Base-by-base conservation (phyloP, 257 asterid genomes). In the Fraxinus excelsior region DNA sequence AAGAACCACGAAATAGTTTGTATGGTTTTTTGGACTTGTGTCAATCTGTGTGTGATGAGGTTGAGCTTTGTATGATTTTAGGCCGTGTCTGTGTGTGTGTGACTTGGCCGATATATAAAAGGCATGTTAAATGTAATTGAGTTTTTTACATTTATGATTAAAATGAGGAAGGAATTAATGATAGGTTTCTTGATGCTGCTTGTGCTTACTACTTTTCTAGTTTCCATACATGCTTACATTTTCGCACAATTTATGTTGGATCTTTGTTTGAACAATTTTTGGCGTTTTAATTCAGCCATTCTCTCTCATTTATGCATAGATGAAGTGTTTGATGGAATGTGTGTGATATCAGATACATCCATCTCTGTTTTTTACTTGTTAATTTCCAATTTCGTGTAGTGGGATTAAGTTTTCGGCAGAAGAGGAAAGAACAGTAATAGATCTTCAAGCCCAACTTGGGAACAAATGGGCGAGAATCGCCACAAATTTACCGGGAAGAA, bases 401-500 rank as follows among this genome's bases (percentile, higher is more conserved):
- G 97, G 97, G 60, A 97, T 93, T 89, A 93, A 91, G 86, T 93
- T 93, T 76, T 82, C 96, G 12, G 89, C 91, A 23, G 96, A 91
- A 80, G 97, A 93, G 81, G 97, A 93, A 84, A 83, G 89, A 68
- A 86, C 80, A 0, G 97, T 93, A 70, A 86, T 93, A 31, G 96
- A 93, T 18, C 86, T 91, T 53, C 96, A 93, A 83, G 94, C 92
- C 28, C 88, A 87, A 72, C 85, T 89, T 28, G 96, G 97, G 21
- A 93, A 93, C 89, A 93, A 90, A 82, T 93, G 97, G 97, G 97
- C 97, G 0, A 86, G 76, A 82, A 93, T 93, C 16, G 92, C 97
- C 0, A 91, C 94, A 2, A 87, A 86, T 84, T 80, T 93, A 85
- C 80, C 89, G 0, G 98, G 98, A 40, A 86, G 98, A 87, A 91